phyloP scores from a whole-genome alignment of 73 alveolate species.

The Uronychia setigera region DNA sequence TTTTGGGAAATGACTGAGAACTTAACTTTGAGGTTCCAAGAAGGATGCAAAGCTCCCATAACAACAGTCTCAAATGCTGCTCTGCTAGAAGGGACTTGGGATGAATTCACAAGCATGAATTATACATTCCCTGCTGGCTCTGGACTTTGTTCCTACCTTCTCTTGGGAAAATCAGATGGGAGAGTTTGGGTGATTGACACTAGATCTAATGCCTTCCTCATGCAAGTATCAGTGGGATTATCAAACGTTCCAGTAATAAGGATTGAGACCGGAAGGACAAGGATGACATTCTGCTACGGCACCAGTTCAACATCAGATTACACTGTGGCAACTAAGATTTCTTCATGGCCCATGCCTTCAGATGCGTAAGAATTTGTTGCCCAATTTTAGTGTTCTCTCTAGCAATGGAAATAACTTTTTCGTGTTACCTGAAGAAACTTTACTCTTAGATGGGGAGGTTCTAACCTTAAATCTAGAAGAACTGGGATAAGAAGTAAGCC shows the following conservation, averaged over 20 bases:
- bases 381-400: not conserved
- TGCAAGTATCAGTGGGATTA: not conserved
- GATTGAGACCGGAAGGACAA: not conserved
- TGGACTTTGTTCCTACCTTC: slow-evolving; percentile 35
- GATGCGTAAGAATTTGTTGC: not conserved
- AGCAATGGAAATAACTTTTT: slow-evolving; percentile 14
- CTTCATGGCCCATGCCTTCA: not conserved
- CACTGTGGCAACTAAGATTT: not conserved
- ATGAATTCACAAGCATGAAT: slow-evolving; percentile 30
- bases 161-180: slow-evolving; percentile 54
- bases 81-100: slow-evolving; percentile 28
- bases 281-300: not conserved
- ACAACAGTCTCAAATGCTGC: not conserved
- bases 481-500: not conserved
- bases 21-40: slow-evolving; percentile 43
- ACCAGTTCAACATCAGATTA: not conserved
- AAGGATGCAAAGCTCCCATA: slow-evolving; percentile 37
- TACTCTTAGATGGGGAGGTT: slow-evolving; percentile 17
- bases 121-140: slow-evolving; percentile 45
- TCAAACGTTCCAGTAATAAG: not conserved
- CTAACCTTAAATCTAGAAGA: not conserved
- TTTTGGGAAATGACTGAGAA: slow-evolving; percentile 66
- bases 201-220: slow-evolving; percentile 35
- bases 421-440: not conserved
- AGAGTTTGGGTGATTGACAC: slow-evolving; percentile 52